These are phyloP conservation scores for Pyrenula aspistea DNA, from an alignment of 495 filamentous ascomycete species.

Conservation along the genomic window DNA sequence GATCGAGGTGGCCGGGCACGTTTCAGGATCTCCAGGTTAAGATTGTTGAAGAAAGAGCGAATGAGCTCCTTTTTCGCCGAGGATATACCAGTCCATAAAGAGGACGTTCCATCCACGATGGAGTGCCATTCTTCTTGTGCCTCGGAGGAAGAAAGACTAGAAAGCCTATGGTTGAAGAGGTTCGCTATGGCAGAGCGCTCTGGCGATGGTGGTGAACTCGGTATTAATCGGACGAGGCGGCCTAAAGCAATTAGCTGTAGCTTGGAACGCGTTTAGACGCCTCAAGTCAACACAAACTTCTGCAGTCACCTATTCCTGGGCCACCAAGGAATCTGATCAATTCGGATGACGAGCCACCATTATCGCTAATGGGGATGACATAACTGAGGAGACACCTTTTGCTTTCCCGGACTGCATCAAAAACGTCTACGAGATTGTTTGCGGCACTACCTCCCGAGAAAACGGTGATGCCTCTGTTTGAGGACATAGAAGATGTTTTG, in stretches of 20 bases:
- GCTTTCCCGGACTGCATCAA: conserved; percentile 59
- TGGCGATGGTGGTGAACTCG: conserved; percentile 41
- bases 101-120: conserved; percentile 70
- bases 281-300: conserved; percentile 46
- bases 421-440: conserved; percentile 88
- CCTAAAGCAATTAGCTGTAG: conserved; percentile 28
- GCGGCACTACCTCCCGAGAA: conserved; percentile 87
- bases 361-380: conserved; percentile 89
- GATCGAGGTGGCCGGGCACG: conserved; percentile 59
- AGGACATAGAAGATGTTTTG: not conserved
- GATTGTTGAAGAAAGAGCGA: conserved; percentile 72
- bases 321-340: conserved; percentile 87
- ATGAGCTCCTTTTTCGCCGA: conserved; percentile 85
- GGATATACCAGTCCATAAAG: conserved; percentile 63
- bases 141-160: conserved; percentile 26
- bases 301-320: conserved; percentile 82
- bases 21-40: conserved; percentile 89
- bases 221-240: conserved; percentile 84
- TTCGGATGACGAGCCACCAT: conserved; percentile 86
- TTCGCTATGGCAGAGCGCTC: conserved; percentile 62
- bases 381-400: conserved; percentile 63
- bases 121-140: conserved; percentile 65
- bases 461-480: conserved; percentile 52
- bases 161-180: conserved; percentile 78
- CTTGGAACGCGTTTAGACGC: not conserved